Evolutionary conservation across 78 protist species (phyloP).

Genomic region (Dictyostelium brefeldianum): DNA sequence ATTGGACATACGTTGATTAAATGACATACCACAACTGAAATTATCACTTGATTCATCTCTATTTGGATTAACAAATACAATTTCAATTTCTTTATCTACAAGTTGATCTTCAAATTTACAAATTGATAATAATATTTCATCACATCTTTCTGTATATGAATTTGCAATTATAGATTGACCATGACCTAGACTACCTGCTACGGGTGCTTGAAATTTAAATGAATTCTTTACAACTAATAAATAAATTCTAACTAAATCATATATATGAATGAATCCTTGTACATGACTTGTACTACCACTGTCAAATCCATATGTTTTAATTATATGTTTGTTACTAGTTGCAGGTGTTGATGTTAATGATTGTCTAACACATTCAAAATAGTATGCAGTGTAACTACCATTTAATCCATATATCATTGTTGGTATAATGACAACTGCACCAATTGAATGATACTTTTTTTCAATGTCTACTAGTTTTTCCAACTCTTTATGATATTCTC

Average conservation of each 20-base stretch:
- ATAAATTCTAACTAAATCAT: neutral
- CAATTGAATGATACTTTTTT: neutral
- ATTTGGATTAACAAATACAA: too few relatives aligned
- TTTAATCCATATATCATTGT: conserved; percentile 11
- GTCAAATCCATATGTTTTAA: conserved; percentile 2
- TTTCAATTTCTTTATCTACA: neutral
- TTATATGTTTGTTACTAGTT: neutral
- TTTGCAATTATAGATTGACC: neutral
- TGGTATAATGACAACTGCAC: conserved; percentile 4
- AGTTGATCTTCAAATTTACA: too few relatives aligned
- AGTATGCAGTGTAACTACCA: neutral
- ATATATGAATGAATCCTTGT: neutral
- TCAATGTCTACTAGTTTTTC: neutral
- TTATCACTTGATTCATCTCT: neutral
- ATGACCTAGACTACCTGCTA: too few relatives aligned
- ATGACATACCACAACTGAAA: neutral
- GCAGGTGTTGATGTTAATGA: neutral
- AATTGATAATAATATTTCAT: neutral
- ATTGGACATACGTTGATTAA: conserved; percentile 9
- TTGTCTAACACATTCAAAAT: neutral
- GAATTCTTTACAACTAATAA: neutral
- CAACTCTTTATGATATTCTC: neutral
- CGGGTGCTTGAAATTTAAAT: too few relatives aligned
- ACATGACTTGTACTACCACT: neutral
- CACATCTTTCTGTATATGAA: neutral